Evolutionary conservation across 1,284 basidiomycete genomes (phyloP).

Genomic region (Ustilago cynodontis): DNA sequence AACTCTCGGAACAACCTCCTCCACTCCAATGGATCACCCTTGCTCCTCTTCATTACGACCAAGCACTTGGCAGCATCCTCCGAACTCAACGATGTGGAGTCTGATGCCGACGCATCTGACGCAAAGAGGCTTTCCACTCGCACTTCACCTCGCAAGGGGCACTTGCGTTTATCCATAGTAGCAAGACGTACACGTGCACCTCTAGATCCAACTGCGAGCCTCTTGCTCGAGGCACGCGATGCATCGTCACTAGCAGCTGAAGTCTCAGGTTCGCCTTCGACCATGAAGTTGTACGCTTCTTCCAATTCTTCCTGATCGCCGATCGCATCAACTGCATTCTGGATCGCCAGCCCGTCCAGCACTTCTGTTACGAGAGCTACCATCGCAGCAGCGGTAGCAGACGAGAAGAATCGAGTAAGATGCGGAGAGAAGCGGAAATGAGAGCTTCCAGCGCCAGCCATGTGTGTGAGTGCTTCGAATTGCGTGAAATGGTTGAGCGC

Average conservation of each 20-base stretch:
- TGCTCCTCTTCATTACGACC: conserved; percentile 67
- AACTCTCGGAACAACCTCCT: conserved; percentile 67
- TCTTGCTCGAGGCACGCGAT: conserved; percentile 23
- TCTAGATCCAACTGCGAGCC: conserved; percentile 38
- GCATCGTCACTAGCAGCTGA: conserved; percentile 12
- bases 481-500: conserved; percentile 63
- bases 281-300: conserved; percentile 53
- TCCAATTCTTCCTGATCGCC: conserved; percentile 61
- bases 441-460: conserved; percentile 32
- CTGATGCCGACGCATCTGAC: conserved; percentile 17
- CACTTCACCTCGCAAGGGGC: conserved; percentile 64
- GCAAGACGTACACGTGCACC: conserved; percentile 62
- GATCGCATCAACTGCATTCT: conserved; percentile 51
- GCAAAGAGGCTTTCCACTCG: conserved; percentile 56
- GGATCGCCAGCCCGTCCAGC: conserved; percentile 53
- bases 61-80: conserved; percentile 42
- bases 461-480: conserved; percentile 49
- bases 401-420: conserved; percentile 67
- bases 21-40: conserved; percentile 71
- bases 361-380: conserved; percentile 36
- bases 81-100: conserved; percentile 8
- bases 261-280: conserved; percentile 34
- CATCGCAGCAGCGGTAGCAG: conserved; percentile 43
- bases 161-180: conserved; percentile 67
- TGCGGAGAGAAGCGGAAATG: conserved; percentile 64